These are phyloP conservation scores for Trichoderma lentiforme DNA, from an alignment of 2,329 filamentous ascomycete species.

Conservation along the genomic window DNA sequence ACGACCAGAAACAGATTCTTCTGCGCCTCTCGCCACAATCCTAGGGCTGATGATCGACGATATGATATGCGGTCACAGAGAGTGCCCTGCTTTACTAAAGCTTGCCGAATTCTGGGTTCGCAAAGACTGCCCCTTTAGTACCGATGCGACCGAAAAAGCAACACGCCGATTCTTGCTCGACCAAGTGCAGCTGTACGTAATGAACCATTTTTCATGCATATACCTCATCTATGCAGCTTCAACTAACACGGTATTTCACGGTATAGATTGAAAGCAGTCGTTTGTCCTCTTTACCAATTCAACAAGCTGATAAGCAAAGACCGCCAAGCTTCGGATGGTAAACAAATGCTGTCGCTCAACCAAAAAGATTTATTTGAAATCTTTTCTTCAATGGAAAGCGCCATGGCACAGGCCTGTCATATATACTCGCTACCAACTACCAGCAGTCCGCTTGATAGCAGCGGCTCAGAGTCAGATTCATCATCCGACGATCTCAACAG, in stretches of 20 bases:
- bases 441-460: not conserved
- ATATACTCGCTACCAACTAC: not conserved
- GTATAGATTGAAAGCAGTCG: not conserved
- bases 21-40: not conserved
- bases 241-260: not conserved
- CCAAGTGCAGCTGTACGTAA: not conserved
- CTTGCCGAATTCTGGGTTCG: conserved; percentile 2
- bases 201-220: not conserved
- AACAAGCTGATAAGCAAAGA: not conserved
- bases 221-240: not conserved
- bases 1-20: conserved; percentile 2
- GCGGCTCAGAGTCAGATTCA: not conserved
- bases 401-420: not conserved
- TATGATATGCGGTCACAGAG: conserved; percentile 8
- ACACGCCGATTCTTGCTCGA: not conserved
- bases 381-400: not conserved
- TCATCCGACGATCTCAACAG: not conserved
- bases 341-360: not conserved
- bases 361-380: conserved; percentile 3
- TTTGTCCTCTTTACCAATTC: conserved; percentile 5
- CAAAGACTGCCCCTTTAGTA: not conserved
- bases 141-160: not conserved
- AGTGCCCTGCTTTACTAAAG: not conserved
- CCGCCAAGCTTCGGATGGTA: not conserved
- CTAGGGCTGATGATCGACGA: conserved; percentile 1